Evolutionary conservation across 345 rosid genomes (phyloP).

Genomic region (Hevea brasiliensis): DNA sequence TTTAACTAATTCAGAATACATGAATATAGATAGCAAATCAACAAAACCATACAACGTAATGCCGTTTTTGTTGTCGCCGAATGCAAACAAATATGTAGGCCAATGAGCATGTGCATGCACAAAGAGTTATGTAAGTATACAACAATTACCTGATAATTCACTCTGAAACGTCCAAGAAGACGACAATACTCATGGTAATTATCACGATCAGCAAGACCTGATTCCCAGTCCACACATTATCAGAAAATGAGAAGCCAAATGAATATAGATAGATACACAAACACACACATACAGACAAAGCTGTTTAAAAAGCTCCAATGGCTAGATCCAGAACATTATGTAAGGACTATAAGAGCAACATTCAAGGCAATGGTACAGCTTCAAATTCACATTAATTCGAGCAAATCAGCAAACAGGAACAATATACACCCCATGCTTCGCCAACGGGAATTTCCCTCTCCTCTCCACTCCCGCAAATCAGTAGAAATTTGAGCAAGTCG

Average conservation of each 20-base stretch:
- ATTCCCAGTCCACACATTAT: slow-evolving; percentile 23
- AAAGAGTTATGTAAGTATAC: background rate
- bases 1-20: background rate
- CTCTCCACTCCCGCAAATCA: too few relatives aligned
- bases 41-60: background rate
- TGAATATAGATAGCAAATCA: background rate
- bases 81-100: background rate
- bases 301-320: background rate
- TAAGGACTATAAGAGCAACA: background rate
- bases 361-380: background rate
- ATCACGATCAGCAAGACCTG: slow-evolving; percentile 99
- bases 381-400: background rate
- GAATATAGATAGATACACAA: background rate
- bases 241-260: slow-evolving; percentile 6
- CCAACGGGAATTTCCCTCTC: too few relatives aligned
- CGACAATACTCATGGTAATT: slow-evolving; percentile 99
- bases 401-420: background rate
- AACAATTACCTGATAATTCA: slow-evolving; percentile 79
- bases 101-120: background rate
- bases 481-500: too few relatives aligned
- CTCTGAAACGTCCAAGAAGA: slow-evolving; percentile 94
- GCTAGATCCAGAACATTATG: background rate
- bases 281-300: background rate
- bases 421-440: too few relatives aligned
- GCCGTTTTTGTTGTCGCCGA: background rate